Evolutionary conservation across 768 basidiomycete genomes (phyloP).

Genomic region (Exidia glandulosa): DNA sequence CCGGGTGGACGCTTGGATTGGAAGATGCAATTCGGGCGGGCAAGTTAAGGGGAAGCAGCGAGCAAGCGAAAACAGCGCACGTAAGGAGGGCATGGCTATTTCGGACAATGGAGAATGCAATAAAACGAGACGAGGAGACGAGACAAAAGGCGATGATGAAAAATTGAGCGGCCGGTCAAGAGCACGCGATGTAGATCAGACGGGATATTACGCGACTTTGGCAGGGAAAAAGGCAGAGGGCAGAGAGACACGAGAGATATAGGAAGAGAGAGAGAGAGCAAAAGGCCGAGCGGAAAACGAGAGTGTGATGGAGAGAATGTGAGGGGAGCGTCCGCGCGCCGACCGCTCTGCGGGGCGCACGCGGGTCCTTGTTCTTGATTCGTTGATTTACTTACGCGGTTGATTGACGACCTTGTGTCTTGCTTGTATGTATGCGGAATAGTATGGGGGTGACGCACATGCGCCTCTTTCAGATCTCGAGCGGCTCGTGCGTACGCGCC

Average conservation of each 20-base stretch:
- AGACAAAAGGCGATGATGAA: background rate
- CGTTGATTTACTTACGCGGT: no score
- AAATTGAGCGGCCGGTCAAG: background rate
- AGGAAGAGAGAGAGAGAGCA: no score
- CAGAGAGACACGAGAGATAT: background rate
- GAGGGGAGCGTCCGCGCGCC: background rate
- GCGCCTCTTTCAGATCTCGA: slow-evolving; percentile 76
- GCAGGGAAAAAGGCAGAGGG: background rate
- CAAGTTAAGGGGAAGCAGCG: no score
- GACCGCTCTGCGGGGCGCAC: background rate
- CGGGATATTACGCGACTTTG: background rate
- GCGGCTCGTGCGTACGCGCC: slow-evolving; percentile 73
- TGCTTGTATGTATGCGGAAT: background rate
- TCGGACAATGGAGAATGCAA: no score
- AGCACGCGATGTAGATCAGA: background rate
- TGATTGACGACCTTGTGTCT: no score
- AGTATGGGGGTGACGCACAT: background rate
- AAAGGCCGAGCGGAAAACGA: no score
- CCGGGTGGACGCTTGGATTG: background rate
- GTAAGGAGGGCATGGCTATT: no score
- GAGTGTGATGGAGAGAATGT: background rate
- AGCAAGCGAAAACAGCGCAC: no score
- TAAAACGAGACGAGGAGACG: background rate
- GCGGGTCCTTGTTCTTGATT: background rate
- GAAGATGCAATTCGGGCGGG: no score